These are phyloP conservation scores for Mimosa bimucronata DNA, from an alignment of 306 rosid genomes.

Conservation along the genomic window DNA sequence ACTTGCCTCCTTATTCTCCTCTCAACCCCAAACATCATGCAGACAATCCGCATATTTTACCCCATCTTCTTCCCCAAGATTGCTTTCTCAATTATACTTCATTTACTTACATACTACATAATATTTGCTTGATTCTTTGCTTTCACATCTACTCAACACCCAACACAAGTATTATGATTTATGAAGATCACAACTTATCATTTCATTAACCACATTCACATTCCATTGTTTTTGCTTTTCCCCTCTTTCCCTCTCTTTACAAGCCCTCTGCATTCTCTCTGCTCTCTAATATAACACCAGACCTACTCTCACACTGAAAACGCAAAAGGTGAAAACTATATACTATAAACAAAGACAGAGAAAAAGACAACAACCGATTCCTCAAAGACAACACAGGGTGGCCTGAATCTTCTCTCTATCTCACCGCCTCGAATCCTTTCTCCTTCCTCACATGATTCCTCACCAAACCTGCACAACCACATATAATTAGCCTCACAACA, in stretches of 20 bases:
- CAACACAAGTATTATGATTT: constrained; percentile 17
- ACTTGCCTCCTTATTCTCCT: constrained; percentile 23
- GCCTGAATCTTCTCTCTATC: constrained; percentile 59
- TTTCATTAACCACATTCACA: constrained; percentile 47
- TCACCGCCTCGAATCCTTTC: constrained; percentile 58
- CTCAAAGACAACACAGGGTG: constrained; percentile 38
- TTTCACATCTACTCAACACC: constrained; percentile 30
- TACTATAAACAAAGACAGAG: constrained; percentile 48
- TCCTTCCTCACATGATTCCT: constrained; percentile 80
- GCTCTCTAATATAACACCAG: constrained; percentile 32
- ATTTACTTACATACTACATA: not conserved
- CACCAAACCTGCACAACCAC: constrained; percentile 68
- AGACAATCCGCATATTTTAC: constrained; percentile 40
- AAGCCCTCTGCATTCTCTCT: constrained; percentile 44
- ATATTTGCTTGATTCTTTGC: constrained; percentile 47
- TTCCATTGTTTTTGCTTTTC: constrained; percentile 17
- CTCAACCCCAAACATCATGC: constrained; percentile 18
- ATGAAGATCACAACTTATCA: constrained; percentile 50
- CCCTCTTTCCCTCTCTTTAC: not conserved
- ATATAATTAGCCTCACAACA: constrained; percentile 46
- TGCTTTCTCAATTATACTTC: constrained; percentile 26
- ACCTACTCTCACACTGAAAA: constrained; percentile 48
- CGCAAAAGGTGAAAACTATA: constrained; percentile 40
- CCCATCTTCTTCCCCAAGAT: constrained; percentile 34
- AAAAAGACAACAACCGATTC: constrained; percentile 57